Evolutionary conservation across 2,329 filamentous ascomycete species (phyloP).

Genomic region (Bipolaris sorokiniana): DNA sequence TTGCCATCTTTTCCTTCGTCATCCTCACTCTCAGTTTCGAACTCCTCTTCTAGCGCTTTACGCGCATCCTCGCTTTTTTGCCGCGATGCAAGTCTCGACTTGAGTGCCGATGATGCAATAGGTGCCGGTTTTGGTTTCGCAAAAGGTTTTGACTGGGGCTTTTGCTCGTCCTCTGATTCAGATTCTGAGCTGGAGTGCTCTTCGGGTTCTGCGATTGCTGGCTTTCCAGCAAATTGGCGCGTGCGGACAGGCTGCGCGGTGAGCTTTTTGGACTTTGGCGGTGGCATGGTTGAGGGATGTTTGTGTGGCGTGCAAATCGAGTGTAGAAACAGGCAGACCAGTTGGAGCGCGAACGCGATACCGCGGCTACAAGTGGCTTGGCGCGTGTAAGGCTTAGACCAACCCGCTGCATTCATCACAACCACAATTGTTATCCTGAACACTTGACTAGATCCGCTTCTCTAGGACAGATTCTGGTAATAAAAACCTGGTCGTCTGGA

Average conservation of each 20-base stretch:
- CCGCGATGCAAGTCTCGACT: conserved; percentile 51
- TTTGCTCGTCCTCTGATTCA: conserved; percentile 58
- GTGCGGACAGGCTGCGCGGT: conserved; percentile 85
- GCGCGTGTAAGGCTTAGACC: conserved; percentile 7
- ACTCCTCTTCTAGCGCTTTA: conserved; percentile 59
- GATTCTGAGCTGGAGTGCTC: conserved; percentile 51
- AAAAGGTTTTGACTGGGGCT: conserved; percentile 52
- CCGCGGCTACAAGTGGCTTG: conserved; percentile 20
- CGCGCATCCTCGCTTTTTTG: conserved; percentile 40
- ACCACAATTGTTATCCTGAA: too few relatives aligned
- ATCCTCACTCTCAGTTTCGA: conserved; percentile 61
- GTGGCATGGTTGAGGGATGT: conserved; percentile 56
- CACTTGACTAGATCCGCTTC: too few relatives aligned
- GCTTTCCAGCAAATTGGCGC: conserved; percentile 86
- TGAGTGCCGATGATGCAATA: conserved; percentile 53
- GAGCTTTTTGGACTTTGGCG: conserved; percentile 72
- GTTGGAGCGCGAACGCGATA: conserved; percentile 4
- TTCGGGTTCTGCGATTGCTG: conserved; percentile 56
- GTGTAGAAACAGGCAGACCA: conserved; percentile 4
- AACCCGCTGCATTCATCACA: neutral
- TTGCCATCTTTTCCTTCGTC: conserved; percentile 32
- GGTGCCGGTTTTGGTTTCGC: conserved; percentile 49
- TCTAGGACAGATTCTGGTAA: too few relatives aligned
- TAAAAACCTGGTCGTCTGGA: too few relatives aligned
- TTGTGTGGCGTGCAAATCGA: neutral